Evolutionary conservation across 306 rosid species (phyloP), one percentile per base, ranked within the genome.

Genomic region (Corylus americana): DNA sequence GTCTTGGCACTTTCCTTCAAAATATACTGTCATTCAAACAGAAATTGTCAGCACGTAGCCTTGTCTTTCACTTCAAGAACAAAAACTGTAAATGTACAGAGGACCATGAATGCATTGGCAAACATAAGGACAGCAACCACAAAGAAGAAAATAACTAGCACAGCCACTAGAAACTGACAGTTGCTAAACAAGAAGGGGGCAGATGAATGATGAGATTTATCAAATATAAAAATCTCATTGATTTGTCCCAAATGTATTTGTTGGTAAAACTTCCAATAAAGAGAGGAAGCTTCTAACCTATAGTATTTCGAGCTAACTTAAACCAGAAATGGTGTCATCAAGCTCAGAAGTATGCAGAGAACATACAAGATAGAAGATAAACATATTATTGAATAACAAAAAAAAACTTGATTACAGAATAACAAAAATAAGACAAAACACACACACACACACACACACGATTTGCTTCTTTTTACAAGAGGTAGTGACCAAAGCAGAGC

Each of bases 21-120:
- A 73, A 95, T 91, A 85, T 95, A 92, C 98, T 95, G 94, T 63
- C 70, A 83, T 83, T 70, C 84, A 83, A 75, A 63, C 73, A 85
- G 74, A 27, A 80, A 74, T 76, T 29, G 49, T 81, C 22, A 81
- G 47, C 79, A 53, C 66, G 68, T 50, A 48, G 74, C 57, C 44
- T 27, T 39, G 31, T 25, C 39, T 31, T 68, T 57, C 27, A 50
- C 29, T 17, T 7, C 45, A 76, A 29, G 35, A 47, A 63, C 14
- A 16, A 58, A 12, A 16, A 25, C 8, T 13, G 27, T 20, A 17
- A 78, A 79, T 25, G 63, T 31, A 29, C 72, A 76, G 16, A 16
- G 51, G 42, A 44, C 25, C 14, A 49, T 16, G 14, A 27, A 63
- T 62, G 44, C 54, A 11, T 12, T 11, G 61, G 29, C 47, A 77